Evolutionary conservation across 306 rosid genomes (phyloP).

Genomic region (Abrus pulchellus): DNA sequence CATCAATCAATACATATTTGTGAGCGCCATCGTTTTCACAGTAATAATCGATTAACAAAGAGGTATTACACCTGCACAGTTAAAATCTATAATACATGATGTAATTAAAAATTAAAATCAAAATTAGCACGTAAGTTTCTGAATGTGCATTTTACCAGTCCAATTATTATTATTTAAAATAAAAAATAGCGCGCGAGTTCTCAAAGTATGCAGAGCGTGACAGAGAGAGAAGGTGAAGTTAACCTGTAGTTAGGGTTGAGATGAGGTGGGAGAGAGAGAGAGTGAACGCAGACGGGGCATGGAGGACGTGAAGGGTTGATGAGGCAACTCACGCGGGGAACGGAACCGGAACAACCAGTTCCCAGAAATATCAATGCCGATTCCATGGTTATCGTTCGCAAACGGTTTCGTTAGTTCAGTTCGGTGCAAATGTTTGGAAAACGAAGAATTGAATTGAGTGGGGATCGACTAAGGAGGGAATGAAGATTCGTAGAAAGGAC

Average conservation of each 20-base stretch:
- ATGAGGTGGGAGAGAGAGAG: conserved; percentile 72
- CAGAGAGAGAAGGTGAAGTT: not conserved
- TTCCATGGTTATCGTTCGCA: not conserved
- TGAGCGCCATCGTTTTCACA: conserved; percentile 63
- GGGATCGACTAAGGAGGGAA: too few species aligned
- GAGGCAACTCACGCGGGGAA: conserved; percentile 71
- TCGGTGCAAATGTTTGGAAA: too few species aligned
- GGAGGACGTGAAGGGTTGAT: conserved; percentile 80
- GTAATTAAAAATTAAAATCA: not conserved
- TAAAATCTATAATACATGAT: conserved; percentile 11
- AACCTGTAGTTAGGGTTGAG: conserved; percentile 84
- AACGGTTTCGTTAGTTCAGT: too few species aligned
- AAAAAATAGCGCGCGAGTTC: too few species aligned
- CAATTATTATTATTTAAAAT: too few species aligned
- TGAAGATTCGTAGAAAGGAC: too few species aligned
- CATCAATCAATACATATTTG: conserved; percentile 75
- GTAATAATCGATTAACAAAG: conserved; percentile 78
- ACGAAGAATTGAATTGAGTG: too few species aligned
- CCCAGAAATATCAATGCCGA: conserved; percentile 87
- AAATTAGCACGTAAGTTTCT: too few species aligned
- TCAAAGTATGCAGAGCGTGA: not conserved
- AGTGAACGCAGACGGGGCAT: conserved; percentile 68
- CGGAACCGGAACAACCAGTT: conserved; percentile 77
- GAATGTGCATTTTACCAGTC: too few species aligned
- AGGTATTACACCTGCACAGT: conserved; percentile 77